Evolutionary conservation across 1,284 basidiomycete species (phyloP).

Genomic region (Rhodotorula sp.): DNA sequence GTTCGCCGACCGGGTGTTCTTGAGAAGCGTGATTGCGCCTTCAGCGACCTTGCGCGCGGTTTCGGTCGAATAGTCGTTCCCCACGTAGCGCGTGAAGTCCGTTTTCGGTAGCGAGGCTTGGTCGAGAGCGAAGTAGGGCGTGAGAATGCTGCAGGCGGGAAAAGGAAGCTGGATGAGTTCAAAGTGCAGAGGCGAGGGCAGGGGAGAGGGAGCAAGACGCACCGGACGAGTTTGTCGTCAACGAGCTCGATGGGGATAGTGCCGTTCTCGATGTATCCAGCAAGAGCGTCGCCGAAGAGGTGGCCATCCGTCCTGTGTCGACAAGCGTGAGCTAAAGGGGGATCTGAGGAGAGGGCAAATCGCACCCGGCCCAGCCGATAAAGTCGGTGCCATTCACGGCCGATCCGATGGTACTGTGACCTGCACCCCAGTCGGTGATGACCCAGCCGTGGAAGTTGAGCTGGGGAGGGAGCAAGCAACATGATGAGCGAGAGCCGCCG

Average conservation of each 20-base stretch:
- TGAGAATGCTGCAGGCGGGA: no score
- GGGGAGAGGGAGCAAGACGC: no score
- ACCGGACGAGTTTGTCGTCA: slow-evolving; percentile 49
- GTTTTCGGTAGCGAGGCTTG: slow-evolving; percentile 40
- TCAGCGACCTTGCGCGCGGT: slow-evolving; percentile 66
- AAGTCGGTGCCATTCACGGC: slow-evolving; percentile 17
- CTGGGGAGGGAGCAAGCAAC: no score
- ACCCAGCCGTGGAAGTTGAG: slow-evolving; percentile 46
- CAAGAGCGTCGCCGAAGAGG: slow-evolving; percentile 19
- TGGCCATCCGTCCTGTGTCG: no score
- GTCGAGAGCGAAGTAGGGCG: slow-evolving; percentile 44
- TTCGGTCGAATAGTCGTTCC: slow-evolving; percentile 60
- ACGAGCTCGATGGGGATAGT: slow-evolving; percentile 49
- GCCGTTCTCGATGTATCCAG: slow-evolving; percentile 49
- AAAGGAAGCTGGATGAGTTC: no score
- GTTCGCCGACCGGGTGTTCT: slow-evolving; percentile 58
- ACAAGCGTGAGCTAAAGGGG: no score
- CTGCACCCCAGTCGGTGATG: slow-evolving; percentile 47
- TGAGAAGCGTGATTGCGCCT: slow-evolving; percentile 70
- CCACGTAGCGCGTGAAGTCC: slow-evolving; percentile 52
- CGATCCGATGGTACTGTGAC: not conserved
- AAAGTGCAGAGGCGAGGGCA: no score
- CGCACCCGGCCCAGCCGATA: not conserved
- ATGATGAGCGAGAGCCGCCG: no score
- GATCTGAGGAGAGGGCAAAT: no score